Evolutionary conservation across 495 filamentous ascomycete genomes (phyloP).

Genomic region (Aspergillus panamensis): DNA sequence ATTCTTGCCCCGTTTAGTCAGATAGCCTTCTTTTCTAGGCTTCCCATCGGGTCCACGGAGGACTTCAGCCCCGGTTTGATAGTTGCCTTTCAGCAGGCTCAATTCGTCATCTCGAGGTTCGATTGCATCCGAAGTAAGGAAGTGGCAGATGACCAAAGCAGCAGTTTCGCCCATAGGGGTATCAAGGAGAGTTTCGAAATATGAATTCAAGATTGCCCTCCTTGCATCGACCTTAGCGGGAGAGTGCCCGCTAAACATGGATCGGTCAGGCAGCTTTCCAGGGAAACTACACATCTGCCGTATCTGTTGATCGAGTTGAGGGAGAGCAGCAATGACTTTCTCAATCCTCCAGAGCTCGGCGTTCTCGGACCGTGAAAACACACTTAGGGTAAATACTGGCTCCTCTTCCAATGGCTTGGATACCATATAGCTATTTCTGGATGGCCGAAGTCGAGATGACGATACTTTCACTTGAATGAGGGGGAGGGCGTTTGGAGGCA

Average conservation of each 20-base stretch:
- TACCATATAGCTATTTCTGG: slow-evolving; percentile 74
- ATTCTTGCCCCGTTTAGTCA: slow-evolving; percentile 95
- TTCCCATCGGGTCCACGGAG: slow-evolving; percentile 56
- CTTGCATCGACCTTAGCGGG: slow-evolving; percentile 91
- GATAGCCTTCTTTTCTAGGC: slow-evolving; percentile 80
- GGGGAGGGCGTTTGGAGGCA: slow-evolving; percentile 89
- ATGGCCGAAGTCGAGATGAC: slow-evolving; percentile 91
- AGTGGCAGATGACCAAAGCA: slow-evolving; percentile 81
- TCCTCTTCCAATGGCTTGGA: slow-evolving; percentile 70
- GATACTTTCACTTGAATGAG: slow-evolving; percentile 80
- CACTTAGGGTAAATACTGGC: slow-evolving; percentile 86
- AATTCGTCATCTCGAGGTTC: slow-evolving; percentile 68
- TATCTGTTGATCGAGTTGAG: slow-evolving; percentile 74
- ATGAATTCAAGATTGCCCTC: slow-evolving; percentile 73
- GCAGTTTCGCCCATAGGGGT: slow-evolving; percentile 74
- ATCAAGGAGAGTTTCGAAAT: slow-evolving; percentile 79
- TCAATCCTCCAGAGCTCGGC: slow-evolving; percentile 89
- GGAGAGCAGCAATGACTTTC: slow-evolving; percentile 80
- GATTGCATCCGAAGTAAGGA: slow-evolving; percentile 81
- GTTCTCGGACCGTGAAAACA: slow-evolving; percentile 73
- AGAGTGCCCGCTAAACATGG: slow-evolving; percentile 87
- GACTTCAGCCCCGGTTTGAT: slow-evolving; percentile 38
- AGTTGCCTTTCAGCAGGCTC: slow-evolving; percentile 44
- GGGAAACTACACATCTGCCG: slow-evolving; percentile 65
- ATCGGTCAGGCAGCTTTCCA: slow-evolving; percentile 73